Conservation (phyloP, 1,284 basidiomycete species). For the Moniliophthora roreri region DNA sequence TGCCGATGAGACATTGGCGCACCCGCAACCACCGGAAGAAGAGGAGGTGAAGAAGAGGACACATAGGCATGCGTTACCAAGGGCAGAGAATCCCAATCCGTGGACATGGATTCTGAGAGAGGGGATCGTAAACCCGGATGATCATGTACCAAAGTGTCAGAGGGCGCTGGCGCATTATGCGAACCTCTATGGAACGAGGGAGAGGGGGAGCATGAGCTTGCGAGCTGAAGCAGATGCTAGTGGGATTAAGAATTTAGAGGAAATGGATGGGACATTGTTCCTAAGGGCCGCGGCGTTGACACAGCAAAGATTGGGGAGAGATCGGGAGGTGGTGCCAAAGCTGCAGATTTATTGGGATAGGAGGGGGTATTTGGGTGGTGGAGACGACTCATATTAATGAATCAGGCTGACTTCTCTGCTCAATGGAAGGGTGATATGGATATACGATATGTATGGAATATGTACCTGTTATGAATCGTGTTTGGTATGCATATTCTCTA, state of each 20-base stretch:
- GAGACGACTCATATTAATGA: no score
- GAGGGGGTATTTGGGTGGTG: neutral
- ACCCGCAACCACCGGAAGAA: neutral
- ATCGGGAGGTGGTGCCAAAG: neutral
- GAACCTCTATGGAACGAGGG: neutral
- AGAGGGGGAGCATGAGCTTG: neutral
- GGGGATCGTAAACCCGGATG: slow-evolving; percentile 1
- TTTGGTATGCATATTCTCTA: no score
- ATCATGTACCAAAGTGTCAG: slow-evolving; percentile 4
- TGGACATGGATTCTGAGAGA: slow-evolving; percentile 1
- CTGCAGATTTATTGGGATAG: slow-evolving; percentile 6
- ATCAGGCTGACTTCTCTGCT: no score
- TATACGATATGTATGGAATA: no score
- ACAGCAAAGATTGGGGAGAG: neutral
- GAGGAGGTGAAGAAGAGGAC: neutral
- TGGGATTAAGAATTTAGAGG: neutral
- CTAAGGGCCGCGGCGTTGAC: neutral
- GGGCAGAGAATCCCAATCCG: neutral
- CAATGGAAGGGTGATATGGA: no score
- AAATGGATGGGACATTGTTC: neutral
- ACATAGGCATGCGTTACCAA: neutral
- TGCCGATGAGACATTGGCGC: slow-evolving; percentile 13
- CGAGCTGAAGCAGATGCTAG: neutral
- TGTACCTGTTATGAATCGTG: no score
- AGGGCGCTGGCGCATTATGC: neutral